phyloP scores from a whole-genome alignment of 2,329 filamentous ascomycete genomes.

The Curvularia sp. region DNA sequence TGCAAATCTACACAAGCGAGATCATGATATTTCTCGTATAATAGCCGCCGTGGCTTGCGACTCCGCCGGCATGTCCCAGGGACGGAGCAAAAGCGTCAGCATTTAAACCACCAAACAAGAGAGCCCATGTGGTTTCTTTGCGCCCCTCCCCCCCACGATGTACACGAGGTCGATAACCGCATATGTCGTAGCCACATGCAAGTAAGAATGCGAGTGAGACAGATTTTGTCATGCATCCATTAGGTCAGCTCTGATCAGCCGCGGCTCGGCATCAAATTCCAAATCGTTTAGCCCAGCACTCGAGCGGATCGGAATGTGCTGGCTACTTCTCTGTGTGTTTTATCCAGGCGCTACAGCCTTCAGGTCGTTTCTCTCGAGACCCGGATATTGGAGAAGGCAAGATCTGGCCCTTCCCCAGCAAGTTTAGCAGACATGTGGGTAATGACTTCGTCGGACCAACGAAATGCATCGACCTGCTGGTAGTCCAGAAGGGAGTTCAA shows the following conservation, averaged over 20 bases:
- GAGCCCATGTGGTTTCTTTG: constrained; percentile 7
- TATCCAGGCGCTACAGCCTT: not conserved
- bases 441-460: constrained; percentile 40
- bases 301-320: not conserved
- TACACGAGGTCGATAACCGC: constrained; percentile 1
- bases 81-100: constrained; percentile 20
- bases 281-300: not conserved
- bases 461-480: constrained; percentile 36
- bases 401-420: constrained; percentile 35
- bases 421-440: constrained; percentile 37
- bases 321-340: not conserved
- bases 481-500: constrained; percentile 40
- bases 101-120: constrained; percentile 15
- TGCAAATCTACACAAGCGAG: not conserved
- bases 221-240: constrained; percentile 2
- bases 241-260: not conserved
- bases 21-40: constrained; percentile 2
- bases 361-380: constrained; percentile 18
- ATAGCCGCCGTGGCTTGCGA: constrained; percentile 16
- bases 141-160: not conserved
- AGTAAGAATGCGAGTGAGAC: constrained; percentile 12
- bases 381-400: constrained; percentile 30
- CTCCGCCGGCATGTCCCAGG: constrained; percentile 4
- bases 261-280: not conserved
- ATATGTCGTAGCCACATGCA: constrained; percentile 11